Conservation (phyloP, 208 protist species). For the Crithidia mellificae region DNA sequence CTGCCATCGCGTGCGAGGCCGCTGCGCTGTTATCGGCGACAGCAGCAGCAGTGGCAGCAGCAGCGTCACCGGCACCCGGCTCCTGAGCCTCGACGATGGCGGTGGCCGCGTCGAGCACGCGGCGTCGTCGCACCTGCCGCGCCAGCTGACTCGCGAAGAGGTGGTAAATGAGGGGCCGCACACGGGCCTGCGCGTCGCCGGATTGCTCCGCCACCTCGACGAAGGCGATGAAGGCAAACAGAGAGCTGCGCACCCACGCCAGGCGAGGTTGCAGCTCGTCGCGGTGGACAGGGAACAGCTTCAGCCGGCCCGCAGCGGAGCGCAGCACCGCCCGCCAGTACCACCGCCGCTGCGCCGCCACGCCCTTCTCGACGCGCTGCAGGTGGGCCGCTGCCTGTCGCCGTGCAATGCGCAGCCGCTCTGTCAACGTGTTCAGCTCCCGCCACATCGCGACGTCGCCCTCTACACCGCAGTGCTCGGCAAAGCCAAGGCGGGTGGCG, state of each 20-base stretch:
- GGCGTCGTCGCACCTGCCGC: slow-evolving; percentile 28
- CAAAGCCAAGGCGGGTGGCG: slow-evolving; percentile 75
- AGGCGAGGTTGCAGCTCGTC: slow-evolving; percentile 80
- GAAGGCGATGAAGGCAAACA: slow-evolving; percentile 85
- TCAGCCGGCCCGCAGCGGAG: slow-evolving; percentile 58
- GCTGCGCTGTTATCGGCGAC: no score
- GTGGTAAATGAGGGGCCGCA: slow-evolving; percentile 54
- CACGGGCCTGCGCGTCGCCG: slow-evolving; percentile 50
- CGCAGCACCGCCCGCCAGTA: slow-evolving; percentile 85
- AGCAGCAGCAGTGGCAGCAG: no score
- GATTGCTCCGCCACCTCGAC: slow-evolving; percentile 67
- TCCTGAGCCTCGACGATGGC: no score
- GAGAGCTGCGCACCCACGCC: slow-evolving; percentile 77
- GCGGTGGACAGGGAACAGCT: slow-evolving; percentile 67
- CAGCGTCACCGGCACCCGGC: no score
- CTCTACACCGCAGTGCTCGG: slow-evolving; percentile 59
- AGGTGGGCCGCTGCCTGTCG: slow-evolving; percentile 59
- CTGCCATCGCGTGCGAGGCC: no score
- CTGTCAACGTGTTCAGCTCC: slow-evolving; percentile 79
- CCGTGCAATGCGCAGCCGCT: slow-evolving; percentile 63
- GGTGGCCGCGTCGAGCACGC: slow-evolving; percentile 15
- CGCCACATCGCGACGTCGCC: slow-evolving; percentile 85
- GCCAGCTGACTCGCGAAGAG: slow-evolving; percentile 71
- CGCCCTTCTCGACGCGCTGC: slow-evolving; percentile 80
- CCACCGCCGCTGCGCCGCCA: slow-evolving; percentile 82